Base-by-base conservation (phyloP, 2,329 filamentous ascomycete species). In the Trichoderma harzianum region DNA sequence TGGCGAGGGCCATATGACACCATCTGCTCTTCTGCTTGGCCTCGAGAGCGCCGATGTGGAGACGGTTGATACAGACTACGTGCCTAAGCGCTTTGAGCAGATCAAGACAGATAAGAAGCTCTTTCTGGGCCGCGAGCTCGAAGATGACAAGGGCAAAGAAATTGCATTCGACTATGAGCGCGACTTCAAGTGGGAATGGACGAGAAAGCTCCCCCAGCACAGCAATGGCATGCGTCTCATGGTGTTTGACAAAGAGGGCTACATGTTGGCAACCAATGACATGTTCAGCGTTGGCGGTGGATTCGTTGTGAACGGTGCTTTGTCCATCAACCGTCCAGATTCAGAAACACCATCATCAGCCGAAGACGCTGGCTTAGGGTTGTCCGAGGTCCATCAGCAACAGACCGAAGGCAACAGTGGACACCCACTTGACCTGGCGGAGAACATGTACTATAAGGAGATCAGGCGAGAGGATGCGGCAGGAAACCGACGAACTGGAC, bases 191-290 rank as follows among this genome's bases (percentile, higher is more conserved):
- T 69, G 67, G 67, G 67, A 69, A 16, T 69, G 67, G 67, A 21
- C 57, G 5, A 69, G 24, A 21, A 69, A 69, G 67, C 67, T 69
- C 6, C 55, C 67, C 26, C 36, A 62, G 57, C 67, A 69, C 5
- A 69, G 67, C n/a, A 69, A 69, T 30, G 67, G 67, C 2, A 69
- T 69, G 67, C 57, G 57, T 24, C 67, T 69, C 30, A 69, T 69
- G 67, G 67, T 69, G 6, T 69, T 69, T 36, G 67, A 69, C 39
- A 69, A 69, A 7, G 67, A 69, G 34, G 67, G 67, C 43, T 69
- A 69, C 39, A 69, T 69, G 67, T 21, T 69, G 67, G 67, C 67
- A 18, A 69, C 67, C 11, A 69, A 69, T 61, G 67, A 69, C 39
- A 39, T 69, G 21, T 69, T 69, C 43, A 69, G 67, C 57, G 67